These are phyloP conservation scores for Colletotrichum noveboracense DNA, from an alignment of 2,329 filamentous ascomycete genomes.

Conservation along the genomic window DNA sequence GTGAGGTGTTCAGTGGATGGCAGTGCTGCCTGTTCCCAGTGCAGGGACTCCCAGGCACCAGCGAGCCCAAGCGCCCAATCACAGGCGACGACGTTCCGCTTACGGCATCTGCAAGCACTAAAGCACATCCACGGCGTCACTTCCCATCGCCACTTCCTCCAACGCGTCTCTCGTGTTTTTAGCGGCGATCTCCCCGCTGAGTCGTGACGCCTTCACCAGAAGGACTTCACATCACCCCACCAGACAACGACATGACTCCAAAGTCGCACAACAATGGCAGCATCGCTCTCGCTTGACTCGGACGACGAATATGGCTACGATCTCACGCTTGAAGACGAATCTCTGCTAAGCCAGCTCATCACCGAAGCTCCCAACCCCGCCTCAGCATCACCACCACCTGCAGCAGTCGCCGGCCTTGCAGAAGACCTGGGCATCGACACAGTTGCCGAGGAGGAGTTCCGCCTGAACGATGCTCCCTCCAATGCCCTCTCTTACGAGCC, in stretches of 20 bases:
- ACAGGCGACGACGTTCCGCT: background rate
- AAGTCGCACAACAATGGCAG: conserved; percentile 2
- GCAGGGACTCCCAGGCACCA: background rate
- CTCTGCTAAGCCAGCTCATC: conserved; percentile 40
- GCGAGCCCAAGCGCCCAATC: background rate
- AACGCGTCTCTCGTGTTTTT: background rate
- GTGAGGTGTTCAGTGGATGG: too few species aligned
- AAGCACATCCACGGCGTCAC: background rate
- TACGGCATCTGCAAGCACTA: background rate
- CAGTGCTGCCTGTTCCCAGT: rapidly evolving
- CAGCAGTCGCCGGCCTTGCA: background rate
- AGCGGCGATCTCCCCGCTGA: conserved; percentile 5
- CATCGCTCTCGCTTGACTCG: conserved; percentile 28
- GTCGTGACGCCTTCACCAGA: conserved; percentile 7
- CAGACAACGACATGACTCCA: background rate
- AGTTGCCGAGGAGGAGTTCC: background rate
- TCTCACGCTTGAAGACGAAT: conserved; percentile 51
- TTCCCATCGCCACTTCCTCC: background rate
- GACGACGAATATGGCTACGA: conserved; percentile 54
- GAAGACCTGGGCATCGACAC: conserved; percentile 12
- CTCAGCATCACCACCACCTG: background rate
- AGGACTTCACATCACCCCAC: background rate
- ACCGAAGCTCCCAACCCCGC: conserved; percentile 18
- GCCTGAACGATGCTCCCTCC: conserved; percentile 22
- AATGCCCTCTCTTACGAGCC: conserved; percentile 26